phyloP scores from a whole-genome alignment of 305 asterid species.

The Rubia peregrina region DNA sequence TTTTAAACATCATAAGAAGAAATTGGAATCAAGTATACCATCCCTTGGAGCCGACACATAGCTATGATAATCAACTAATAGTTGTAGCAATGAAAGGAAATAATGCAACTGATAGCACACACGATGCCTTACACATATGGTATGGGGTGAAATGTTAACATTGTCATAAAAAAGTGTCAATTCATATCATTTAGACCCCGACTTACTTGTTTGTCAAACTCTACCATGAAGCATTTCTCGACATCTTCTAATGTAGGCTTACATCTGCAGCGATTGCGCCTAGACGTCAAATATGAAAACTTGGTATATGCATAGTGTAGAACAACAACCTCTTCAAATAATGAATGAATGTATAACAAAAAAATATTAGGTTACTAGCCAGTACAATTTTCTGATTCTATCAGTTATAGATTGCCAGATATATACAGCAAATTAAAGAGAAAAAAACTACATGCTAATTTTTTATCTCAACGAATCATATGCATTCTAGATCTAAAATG shows the following conservation, averaged over 20 bases:
- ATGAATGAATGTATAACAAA: conserved; percentile 19
- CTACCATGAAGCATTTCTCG: conserved; percentile 46
- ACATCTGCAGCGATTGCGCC: conserved; percentile 55
- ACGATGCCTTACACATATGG: not conserved
- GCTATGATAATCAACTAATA: too few species aligned
- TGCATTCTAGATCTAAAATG: not conserved
- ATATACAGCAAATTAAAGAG: too few species aligned
- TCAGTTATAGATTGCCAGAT: not conserved
- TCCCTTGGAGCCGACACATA: too few species aligned
- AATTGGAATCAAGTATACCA: not conserved
- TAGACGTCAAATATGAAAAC: conserved; percentile 56
- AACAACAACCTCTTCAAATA: conserved; percentile 47
- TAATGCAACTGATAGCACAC: too few species aligned
- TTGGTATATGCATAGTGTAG: conserved; percentile 52
- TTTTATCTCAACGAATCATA: not conserved
- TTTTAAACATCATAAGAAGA: not conserved
- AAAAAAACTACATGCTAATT: too few species aligned
- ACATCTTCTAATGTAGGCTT: conserved; percentile 51
- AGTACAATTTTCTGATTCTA: not conserved
- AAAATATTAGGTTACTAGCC: not conserved
- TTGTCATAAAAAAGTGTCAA: not conserved
- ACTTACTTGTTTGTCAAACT: conserved; percentile 51
- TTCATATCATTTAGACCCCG: not conserved
- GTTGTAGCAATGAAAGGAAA: too few species aligned
- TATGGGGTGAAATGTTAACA: not conserved